Percentiles rank a stretch among this genome's conserved stretches.
Conservation (phyloP, 768 basidiomycete species). For the Brasilioporus rufonigricans region DNA sequence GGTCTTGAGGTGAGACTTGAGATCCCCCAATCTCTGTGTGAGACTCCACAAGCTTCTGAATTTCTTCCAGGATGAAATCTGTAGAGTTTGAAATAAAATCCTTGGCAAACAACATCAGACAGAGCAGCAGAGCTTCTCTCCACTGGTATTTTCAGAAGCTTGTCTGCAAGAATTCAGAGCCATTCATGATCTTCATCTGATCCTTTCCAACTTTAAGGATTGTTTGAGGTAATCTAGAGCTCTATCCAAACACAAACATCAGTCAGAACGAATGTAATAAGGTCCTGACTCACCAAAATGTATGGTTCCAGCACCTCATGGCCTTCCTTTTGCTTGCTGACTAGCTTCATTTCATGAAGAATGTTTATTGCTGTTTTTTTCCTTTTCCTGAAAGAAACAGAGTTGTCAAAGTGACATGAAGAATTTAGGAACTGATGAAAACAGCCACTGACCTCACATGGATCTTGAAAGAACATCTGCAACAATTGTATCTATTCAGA, state of each 20-base stretch:
- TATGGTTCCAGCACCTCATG: too few species aligned
- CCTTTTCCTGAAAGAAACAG: not conserved
- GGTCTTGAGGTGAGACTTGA: too few species aligned
- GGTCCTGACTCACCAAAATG: too few species aligned
- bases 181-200: not conserved
- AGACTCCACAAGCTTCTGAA: not conserved
- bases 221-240: not conserved
- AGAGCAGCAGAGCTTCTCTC: not conserved
- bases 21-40: not conserved
- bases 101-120: not conserved
- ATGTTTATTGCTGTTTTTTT: not conserved
- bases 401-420: not conserved
- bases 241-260: too few species aligned
- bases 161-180: not conserved
- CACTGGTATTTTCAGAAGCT: constrained; percentile 11
- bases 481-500: not conserved
- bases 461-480: not conserved
- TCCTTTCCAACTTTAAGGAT: not conserved
- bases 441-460: not conserved
- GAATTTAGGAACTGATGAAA: not conserved
- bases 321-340: too few species aligned
- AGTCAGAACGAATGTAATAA: too few species aligned
- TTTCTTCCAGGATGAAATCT: not conserved
- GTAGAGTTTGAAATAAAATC: not conserved
- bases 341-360: too few species aligned